These are phyloP conservation scores for Leucaena leucocephala DNA, from an alignment of 306 rosid species.

Conservation along the genomic window DNA sequence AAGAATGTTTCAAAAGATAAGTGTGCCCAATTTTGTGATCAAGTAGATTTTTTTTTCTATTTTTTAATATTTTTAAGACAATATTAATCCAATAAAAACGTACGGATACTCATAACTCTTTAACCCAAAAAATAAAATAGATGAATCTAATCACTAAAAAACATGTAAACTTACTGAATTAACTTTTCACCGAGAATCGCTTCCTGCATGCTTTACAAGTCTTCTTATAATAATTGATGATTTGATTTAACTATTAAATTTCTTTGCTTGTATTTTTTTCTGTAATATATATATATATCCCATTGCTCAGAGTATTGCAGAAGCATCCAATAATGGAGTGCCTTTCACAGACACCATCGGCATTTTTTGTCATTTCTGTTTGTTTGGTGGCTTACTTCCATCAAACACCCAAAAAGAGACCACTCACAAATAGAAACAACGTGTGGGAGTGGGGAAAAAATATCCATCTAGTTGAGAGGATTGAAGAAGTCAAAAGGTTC, in stretches of 20 bases:
- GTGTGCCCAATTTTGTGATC: background rate
- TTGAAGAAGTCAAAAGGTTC: constrained; percentile 47
- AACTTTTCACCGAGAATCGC: background rate
- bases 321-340: constrained; percentile 38
- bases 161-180: background rate
- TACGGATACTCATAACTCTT: no score
- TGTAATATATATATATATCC: background rate
- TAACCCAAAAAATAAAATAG: background rate
- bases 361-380: constrained; percentile 39
- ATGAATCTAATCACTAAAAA: background rate
- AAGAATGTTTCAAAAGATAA: constrained; percentile 13
- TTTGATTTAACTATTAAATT: background rate
- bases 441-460: constrained; percentile 24
- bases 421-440: constrained; percentile 20
- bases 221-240: background rate
- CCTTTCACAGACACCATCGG: constrained; percentile 28
- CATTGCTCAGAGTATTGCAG: constrained; percentile 28
- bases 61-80: no score
- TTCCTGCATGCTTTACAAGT: background rate
- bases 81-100: no score
- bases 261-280: background rate
- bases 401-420: constrained; percentile 28
- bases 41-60: no score
- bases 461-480: constrained; percentile 21
- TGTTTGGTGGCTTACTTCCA: constrained; percentile 48